Evolutionary conservation across 2,329 filamentous ascomycete genomes (phyloP).

Genomic region (Trichoderma asperellum): DNA sequence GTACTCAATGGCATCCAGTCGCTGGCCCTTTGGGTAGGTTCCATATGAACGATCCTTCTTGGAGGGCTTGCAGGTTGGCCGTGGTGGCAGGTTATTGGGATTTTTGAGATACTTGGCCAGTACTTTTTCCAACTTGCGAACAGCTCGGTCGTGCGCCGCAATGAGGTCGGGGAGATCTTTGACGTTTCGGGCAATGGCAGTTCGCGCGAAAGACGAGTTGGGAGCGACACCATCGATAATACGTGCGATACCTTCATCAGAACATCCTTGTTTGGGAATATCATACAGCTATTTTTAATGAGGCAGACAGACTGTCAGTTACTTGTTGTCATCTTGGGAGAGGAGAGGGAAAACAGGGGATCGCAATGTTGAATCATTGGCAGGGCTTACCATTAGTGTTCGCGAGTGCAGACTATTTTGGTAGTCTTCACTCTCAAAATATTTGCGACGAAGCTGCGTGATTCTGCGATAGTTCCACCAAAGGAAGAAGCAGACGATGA

Average conservation of each 20-base stretch:
- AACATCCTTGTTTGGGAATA: slow-evolving; percentile 74
- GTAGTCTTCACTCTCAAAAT: slow-evolving; percentile 86
- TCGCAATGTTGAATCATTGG: neutral
- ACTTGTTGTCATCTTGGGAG: neutral
- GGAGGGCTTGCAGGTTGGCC: slow-evolving; percentile 78
- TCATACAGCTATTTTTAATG: slow-evolving; percentile 68
- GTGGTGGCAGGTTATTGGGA: slow-evolving; percentile 75
- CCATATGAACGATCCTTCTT: slow-evolving; percentile 74
- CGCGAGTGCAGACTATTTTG: slow-evolving; percentile 82
- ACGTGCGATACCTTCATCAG: slow-evolving; percentile 84
- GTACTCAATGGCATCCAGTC: slow-evolving; percentile 94
- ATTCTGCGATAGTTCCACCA: slow-evolving; percentile 90
- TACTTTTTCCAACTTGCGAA: slow-evolving; percentile 80
- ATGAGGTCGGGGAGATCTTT: slow-evolving; percentile 87
- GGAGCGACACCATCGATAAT: slow-evolving; percentile 81
- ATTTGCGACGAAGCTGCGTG: slow-evolving; percentile 69
- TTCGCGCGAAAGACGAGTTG: slow-evolving; percentile 76
- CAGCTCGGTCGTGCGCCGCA: slow-evolving; percentile 77
- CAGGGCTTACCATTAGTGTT: slow-evolving; percentile 62
- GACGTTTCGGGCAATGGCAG: slow-evolving; percentile 86
- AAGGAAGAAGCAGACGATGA: slow-evolving; percentile 77
- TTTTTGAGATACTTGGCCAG: slow-evolving; percentile 90
- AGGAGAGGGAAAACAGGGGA: neutral
- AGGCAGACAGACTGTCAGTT: slow-evolving; percentile 28
- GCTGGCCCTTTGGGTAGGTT: slow-evolving; percentile 68